A percentile compares a stretch with the other conserved stretches of the same genome.
These are phyloP conservation scores for Albugo candida DNA, from an alignment of 352 stramenopile species.

Conservation along the genomic window DNA sequence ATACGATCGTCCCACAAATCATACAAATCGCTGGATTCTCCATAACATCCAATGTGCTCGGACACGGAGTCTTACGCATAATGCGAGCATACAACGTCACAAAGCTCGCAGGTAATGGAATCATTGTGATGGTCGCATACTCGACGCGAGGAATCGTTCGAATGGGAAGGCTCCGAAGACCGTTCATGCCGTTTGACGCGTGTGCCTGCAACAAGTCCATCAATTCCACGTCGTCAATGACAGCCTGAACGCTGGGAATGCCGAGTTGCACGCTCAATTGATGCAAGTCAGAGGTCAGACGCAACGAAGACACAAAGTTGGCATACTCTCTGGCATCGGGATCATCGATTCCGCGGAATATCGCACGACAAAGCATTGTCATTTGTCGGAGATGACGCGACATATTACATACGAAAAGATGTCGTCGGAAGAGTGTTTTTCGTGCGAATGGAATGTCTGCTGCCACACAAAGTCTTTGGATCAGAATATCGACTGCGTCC, in stretches of 20 bases:
- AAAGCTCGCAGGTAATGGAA: too few relatives aligned
- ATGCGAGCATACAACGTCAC: too few relatives aligned
- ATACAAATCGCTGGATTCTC: conserved; percentile 70
- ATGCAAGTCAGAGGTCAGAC: conserved; percentile 51
- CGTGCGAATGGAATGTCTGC: conserved; percentile 5
- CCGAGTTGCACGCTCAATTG: conserved; percentile 60
- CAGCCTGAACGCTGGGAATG: conserved; percentile 29
- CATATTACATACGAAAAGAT: conserved; percentile 57
- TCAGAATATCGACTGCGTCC: conserved; percentile 22
- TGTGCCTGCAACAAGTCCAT: conserved; percentile 16
- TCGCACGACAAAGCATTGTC: conserved; percentile 46
- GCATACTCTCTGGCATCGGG: conserved; percentile 52
- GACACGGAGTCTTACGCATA: conserved; percentile 45
- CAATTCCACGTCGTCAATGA: conserved; percentile 25
- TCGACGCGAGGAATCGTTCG: too few relatives aligned
- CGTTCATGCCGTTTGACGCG: too few relatives aligned
- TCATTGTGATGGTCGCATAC: too few relatives aligned
- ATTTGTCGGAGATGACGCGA: conserved; percentile 58
- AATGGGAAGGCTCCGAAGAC: too few relatives aligned
- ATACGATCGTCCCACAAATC: conserved; percentile 54
- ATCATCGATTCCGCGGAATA: conserved; percentile 60
- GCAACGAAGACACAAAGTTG: conserved; percentile 60
- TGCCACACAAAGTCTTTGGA: conserved; percentile 20
- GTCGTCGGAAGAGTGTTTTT: conserved; percentile 19
- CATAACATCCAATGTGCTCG: conserved; percentile 41